phyloP scores from a whole-genome alignment of 2,329 filamentous ascomycete species.

The Rutstroemia sp. region DNA sequence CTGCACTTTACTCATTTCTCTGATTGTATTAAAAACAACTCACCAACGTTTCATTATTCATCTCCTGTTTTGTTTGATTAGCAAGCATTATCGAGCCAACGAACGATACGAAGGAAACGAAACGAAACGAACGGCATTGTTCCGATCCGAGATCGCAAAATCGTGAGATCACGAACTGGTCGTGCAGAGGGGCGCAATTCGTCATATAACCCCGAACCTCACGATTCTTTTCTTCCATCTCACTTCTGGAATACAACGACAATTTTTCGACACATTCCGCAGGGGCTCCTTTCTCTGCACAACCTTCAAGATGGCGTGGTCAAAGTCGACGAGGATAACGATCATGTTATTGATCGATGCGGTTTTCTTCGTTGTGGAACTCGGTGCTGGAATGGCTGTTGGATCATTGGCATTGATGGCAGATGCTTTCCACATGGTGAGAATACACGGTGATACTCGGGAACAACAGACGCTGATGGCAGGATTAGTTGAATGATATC shows the following conservation, averaged over 20 bases:
- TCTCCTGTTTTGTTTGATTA: neutral
- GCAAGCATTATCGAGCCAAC: neutral
- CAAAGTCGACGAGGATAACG: constrained; percentile 86
- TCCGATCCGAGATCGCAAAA: neutral
- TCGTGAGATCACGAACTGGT: neutral
- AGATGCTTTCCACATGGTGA: constrained; percentile 96
- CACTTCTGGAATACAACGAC: neutral
- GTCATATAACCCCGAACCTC: neutral
- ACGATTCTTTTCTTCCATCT: neutral
- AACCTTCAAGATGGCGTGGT: constrained; percentile 61
- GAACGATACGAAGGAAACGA: neutral
- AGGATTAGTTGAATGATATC: constrained; percentile 82
- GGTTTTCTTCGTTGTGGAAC: constrained; percentile 83
- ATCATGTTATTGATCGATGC: constrained; percentile 88
- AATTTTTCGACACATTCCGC: neutral
- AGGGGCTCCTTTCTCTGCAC: neutral
- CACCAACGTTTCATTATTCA: neutral
- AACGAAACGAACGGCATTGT: neutral
- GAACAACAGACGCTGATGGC: constrained; percentile 14
- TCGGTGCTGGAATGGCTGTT: constrained; percentile 77
- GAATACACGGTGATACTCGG: constrained; percentile 21
- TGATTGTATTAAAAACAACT: neutral
- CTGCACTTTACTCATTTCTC: neutral
- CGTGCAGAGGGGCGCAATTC: neutral
- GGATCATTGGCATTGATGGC: constrained; percentile 90